These are phyloP conservation scores for Tolypocladium ovalisporum DNA, from an alignment of 2,329 filamentous ascomycete species.

Conservation along the genomic window DNA sequence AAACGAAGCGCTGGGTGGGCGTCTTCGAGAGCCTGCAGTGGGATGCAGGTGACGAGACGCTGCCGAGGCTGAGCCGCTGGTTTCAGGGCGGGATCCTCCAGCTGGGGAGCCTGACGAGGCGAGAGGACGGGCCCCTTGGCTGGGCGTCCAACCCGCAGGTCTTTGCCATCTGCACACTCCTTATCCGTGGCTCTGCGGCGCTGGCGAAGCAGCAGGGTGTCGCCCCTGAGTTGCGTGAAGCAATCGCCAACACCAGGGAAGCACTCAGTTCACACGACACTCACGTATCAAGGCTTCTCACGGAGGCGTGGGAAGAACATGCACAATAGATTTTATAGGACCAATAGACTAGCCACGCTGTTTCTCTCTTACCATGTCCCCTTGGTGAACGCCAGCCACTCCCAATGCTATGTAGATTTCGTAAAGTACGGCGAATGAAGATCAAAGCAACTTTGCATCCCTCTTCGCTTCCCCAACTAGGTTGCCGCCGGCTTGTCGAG, in stretches of 20 bases:
- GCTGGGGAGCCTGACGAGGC: conserved; percentile 22
- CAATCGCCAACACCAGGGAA: conserved; percentile 2
- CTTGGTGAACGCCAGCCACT: background rate
- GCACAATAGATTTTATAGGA: background rate
- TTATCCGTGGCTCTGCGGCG: conserved; percentile 29
- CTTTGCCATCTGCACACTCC: conserved; percentile 47
- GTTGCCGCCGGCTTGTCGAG: background rate
- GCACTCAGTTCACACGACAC: conserved; percentile 1
- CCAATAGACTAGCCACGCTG: background rate
- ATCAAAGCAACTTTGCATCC: background rate
- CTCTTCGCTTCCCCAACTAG: background rate
- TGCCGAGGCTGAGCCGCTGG: conserved; percentile 32
- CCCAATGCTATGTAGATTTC: background rate
- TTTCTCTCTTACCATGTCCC: background rate
- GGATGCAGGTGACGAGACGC: conserved; percentile 10
- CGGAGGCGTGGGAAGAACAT: conserved; percentile 5
- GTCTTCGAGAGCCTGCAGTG: conserved; percentile 27
- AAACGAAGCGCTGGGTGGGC: conserved; percentile 57
- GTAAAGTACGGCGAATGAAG: background rate
- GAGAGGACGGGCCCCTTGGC: conserved; percentile 56
- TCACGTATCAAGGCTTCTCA: conserved; percentile 17
- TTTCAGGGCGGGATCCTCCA: conserved; percentile 33
- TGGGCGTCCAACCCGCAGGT: conserved; percentile 60
- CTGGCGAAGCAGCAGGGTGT: conserved; percentile 12
- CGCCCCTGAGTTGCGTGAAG: conserved; percentile 4